Evolutionary conservation across 2,329 filamentous ascomycete species (phyloP).

Genomic region (Emericellopsis atlantica): DNA sequence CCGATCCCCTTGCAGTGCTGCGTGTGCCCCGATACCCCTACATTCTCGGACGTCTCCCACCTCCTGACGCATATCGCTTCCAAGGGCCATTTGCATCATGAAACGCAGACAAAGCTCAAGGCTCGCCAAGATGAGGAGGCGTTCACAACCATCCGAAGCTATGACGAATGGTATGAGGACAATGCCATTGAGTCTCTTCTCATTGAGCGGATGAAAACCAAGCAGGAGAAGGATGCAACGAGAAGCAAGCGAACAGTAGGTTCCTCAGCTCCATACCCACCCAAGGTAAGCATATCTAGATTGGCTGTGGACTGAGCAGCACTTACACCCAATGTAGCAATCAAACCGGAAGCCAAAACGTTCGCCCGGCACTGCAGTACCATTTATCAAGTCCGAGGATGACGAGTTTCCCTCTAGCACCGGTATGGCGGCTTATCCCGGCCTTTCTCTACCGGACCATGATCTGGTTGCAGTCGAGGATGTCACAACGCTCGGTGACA

Average conservation of each 20-base stretch:
- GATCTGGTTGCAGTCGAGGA: constrained; percentile 16
- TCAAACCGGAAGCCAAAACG: too few species aligned
- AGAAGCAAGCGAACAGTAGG: constrained; percentile 33
- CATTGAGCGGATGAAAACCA: constrained; percentile 64
- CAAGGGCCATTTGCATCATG: constrained; percentile 78
- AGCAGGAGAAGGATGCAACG: constrained; percentile 52
- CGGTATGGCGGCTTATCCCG: constrained; percentile 14
- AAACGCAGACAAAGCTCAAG: constrained; percentile 69
- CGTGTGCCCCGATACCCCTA: constrained; percentile 68
- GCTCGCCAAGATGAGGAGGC: constrained; percentile 55
- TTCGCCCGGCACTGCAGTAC: constrained; percentile 3
- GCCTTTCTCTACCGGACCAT: constrained; percentile 13
- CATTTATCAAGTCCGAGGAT: constrained; percentile 14
- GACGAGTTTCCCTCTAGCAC: constrained; percentile 12
- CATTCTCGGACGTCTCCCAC: constrained; percentile 84
- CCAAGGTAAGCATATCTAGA: constrained; percentile 9
- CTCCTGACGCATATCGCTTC: constrained; percentile 85
- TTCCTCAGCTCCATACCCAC: constrained; percentile 5
- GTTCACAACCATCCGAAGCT: constrained; percentile 49
- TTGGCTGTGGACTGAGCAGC: not conserved
- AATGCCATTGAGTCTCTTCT: constrained; percentile 63
- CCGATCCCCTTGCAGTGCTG: constrained; percentile 63
- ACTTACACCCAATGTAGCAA: too few species aligned
- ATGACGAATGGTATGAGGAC: constrained; percentile 65
- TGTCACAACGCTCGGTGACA: constrained; percentile 12